Percentiles rank a stretch among this genome's conserved stretches.
phyloP scores from a whole-genome alignment of 495 filamentous ascomycete species.

The Talaromyces nanjingensis region DNA sequence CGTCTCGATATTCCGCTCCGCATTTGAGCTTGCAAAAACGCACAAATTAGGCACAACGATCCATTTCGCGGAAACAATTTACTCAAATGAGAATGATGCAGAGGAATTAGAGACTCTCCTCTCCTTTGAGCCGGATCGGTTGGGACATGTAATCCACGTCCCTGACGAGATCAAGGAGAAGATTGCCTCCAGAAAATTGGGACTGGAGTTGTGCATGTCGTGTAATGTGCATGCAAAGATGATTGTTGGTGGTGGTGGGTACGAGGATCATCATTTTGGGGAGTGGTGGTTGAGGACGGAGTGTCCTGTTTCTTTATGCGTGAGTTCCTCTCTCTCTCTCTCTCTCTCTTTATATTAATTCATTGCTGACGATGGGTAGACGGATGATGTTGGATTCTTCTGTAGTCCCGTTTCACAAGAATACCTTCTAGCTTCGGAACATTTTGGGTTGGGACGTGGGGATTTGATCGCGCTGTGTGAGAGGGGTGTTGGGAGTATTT shows the following conservation, averaged over 20 bases:
- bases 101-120: slow-evolving; percentile 58
- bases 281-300: slow-evolving; percentile 45
- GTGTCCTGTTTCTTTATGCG: slow-evolving; percentile 51
- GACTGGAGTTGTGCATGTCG: slow-evolving; percentile 70
- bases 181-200: slow-evolving; percentile 47
- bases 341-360: neutral
- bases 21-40: slow-evolving; percentile 48
- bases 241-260: slow-evolving; percentile 42
- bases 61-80: slow-evolving; percentile 68
- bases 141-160: slow-evolving; percentile 78
- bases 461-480: slow-evolving; percentile 53
- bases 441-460: slow-evolving; percentile 52
- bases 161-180: slow-evolving; percentile 46
- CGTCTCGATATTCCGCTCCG: slow-evolving; percentile 46
- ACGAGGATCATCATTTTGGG: slow-evolving; percentile 68
- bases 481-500: slow-evolving; percentile 54
- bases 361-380: slow-evolving; percentile 37
- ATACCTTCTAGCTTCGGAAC: slow-evolving; percentile 63
- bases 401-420: slow-evolving; percentile 74
- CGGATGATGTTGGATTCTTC: slow-evolving; percentile 83
- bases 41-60: slow-evolving; percentile 57
- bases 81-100: slow-evolving; percentile 31
- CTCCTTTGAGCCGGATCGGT: slow-evolving; percentile 56
- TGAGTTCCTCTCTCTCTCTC: slow-evolving; percentile 32
- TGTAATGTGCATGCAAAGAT: slow-evolving; percentile 77